phyloP scores from a whole-genome alignment of 306 rosid species.

The Lithocarpus polystachyus region DNA sequence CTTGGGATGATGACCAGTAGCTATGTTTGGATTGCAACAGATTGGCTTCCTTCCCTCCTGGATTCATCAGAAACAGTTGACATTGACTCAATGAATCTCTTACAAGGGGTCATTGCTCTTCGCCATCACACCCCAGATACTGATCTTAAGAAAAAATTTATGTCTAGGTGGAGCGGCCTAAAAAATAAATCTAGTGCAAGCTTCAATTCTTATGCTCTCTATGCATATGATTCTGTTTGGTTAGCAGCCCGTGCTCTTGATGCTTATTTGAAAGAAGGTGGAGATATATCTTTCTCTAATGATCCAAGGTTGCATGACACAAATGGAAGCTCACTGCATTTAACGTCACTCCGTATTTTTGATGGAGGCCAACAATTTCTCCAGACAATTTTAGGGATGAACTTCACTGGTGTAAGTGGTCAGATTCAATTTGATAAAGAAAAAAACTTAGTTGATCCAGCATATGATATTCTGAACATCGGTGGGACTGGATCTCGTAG shows the following conservation, averaged over 20 bases:
- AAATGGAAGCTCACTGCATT: constrained; percentile 52
- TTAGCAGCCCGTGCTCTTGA: constrained; percentile 82
- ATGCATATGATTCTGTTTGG: constrained; percentile 91
- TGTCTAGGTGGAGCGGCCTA: constrained; percentile 38
- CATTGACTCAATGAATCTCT: constrained; percentile 41
- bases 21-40: constrained; percentile 88
- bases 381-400: constrained; percentile 48
- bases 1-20: constrained; percentile 58
- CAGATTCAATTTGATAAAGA: constrained; percentile 56
- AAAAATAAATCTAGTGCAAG: constrained; percentile 36
- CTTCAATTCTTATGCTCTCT: constrained; percentile 76
- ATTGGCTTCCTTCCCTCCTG: constrained; percentile 82
- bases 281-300: constrained; percentile 58
- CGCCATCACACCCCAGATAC: constrained; percentile 72
- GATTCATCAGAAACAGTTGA: constrained; percentile 48
- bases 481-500: constrained; percentile 56
- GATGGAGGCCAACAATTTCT: constrained; percentile 58
- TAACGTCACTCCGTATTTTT: constrained; percentile 60
- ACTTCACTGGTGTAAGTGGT: constrained; percentile 75
- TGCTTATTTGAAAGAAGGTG: constrained; percentile 56
- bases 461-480: constrained; percentile 71
- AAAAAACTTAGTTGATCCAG: constrained; percentile 55
- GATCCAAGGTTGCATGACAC: constrained; percentile 59
- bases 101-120: constrained; percentile 82
- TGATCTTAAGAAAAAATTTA: constrained; percentile 43